Conservation (phyloP, 371 early-diverging fungal species). For the Mucor circinelloides region DNA sequence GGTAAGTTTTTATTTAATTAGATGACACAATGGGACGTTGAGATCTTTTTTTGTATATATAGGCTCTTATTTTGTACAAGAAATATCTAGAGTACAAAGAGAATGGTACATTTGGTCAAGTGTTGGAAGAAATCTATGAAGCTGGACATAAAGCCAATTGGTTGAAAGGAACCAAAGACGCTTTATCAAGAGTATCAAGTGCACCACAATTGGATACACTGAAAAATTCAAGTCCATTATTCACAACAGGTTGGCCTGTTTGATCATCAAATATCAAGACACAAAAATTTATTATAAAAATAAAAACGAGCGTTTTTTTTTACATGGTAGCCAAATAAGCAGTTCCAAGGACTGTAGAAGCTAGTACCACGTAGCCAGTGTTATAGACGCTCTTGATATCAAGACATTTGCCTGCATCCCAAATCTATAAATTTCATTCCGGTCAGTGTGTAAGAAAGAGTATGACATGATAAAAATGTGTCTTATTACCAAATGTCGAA, state of each 20-base stretch:
- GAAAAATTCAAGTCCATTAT: conserved; percentile 3
- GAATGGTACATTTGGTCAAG: conserved; percentile 69
- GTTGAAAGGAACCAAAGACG: conserved; percentile 47
- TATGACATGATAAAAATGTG: background rate
- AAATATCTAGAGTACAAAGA: conserved; percentile 70
- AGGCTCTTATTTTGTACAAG: conserved; percentile 83
- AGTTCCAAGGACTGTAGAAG: conserved; percentile 50
- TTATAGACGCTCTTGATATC: conserved; percentile 70
- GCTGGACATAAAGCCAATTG: conserved; percentile 74
- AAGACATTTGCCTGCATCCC: conserved; percentile 72
- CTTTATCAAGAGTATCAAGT: conserved; percentile 20
- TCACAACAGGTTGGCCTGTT: conserved; percentile 19
- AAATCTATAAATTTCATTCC: no score
- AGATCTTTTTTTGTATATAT: background rate
- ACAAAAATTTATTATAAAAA: background rate
- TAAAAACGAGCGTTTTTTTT: background rate
- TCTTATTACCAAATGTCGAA: conserved; percentile 81
- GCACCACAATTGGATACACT: conserved; percentile 23
- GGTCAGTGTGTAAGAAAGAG: no score
- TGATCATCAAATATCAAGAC: background rate
- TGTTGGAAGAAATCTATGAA: conserved; percentile 82
- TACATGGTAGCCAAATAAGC: conserved; percentile 17
- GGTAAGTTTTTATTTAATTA: conserved; percentile 42
- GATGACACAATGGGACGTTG: no score
- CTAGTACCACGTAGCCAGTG: conserved; percentile 77